phyloP scores from a whole-genome alignment of 129 eudicot genomes.

The Helianthus annuus region HanXRQr2.0-SUNRISE NC_035433.2:40325501-40326000 shows the following conservation, averaged over 20 bases:
- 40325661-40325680: neutral
- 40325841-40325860: no score
- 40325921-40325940: no score
- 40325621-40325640: neutral
- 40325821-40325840: no score
- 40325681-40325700: neutral
- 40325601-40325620: neutral
- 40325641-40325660: neutral
- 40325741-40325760: neutral
- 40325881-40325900: no score
- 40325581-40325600: neutral
- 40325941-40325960: no score
- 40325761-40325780: neutral
- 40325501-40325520: slow-evolving; percentile 26
- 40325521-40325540: neutral
- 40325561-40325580: slow-evolving; percentile 17
- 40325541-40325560: slow-evolving; percentile 34
- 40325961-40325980: no score
- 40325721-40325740: neutral
- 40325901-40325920: no score
- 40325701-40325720: neutral
- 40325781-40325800: no score
- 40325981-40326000: no score
- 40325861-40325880: no score
- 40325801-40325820: no score